Evolutionary conservation across 176 grass and related monocot species (phyloP).

Genomic region (Saccharum officinarum): DNA sequence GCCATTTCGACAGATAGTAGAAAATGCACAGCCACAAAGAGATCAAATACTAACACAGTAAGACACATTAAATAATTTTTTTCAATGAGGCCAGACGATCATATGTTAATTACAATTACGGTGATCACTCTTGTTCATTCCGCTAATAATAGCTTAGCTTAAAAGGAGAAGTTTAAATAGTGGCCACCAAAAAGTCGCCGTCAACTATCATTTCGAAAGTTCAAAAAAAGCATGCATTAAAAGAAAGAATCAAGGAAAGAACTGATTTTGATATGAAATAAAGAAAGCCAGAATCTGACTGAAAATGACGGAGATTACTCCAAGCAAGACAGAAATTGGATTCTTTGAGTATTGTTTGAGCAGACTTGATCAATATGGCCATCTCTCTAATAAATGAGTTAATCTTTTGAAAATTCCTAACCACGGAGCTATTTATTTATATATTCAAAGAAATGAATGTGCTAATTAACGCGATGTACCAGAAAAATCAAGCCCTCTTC

Average conservation of each 20-base stretch:
- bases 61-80: background rate
- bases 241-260: constrained; percentile 5
- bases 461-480: no score
- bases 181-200: background rate
- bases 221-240: background rate
- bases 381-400: background rate
- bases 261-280: background rate
- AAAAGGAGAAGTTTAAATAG: background rate
- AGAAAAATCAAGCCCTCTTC: background rate
- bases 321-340: background rate
- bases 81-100: background rate
- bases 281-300: background rate
- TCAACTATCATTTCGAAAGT: background rate
- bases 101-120: background rate
- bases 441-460: background rate
- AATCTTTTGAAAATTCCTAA: background rate
- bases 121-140: background rate
- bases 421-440: background rate
- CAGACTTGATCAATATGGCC: background rate
- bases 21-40: background rate
- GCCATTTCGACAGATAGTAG: background rate
- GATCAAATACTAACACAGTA: background rate
- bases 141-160: background rate
- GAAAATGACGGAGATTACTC: background rate
- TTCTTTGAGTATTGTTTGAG: background rate